These are phyloP conservation scores for Cyberlindnera subsufficiens DNA, from an alignment of 805 yeast genomes.

Conservation along the genomic window DNA sequence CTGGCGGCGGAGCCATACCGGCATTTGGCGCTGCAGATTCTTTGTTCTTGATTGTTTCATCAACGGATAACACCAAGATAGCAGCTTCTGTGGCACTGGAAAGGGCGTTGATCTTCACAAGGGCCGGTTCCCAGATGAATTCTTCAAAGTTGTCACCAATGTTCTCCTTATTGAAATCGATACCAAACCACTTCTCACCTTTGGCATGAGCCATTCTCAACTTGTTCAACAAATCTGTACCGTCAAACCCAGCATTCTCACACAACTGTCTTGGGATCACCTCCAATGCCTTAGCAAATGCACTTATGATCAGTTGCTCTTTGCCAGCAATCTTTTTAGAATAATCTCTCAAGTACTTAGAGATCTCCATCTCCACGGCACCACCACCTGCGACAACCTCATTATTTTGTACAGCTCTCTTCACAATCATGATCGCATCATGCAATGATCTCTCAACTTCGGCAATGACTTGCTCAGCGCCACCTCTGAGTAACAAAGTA, in stretches of 20 bases:
- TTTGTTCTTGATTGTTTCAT: conserved; percentile 81
- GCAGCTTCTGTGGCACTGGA: conserved; percentile 97
- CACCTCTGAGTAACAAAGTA: conserved; percentile 90
- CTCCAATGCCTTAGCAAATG: conserved; percentile 92
- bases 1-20: conserved; percentile 43
- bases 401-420: conserved; percentile 84
- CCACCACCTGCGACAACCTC: conserved; percentile 98
- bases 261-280: conserved; percentile 95
- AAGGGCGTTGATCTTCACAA: conserved; percentile 90
- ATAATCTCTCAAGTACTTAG: conserved; percentile 80
- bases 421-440: conserved; percentile 98
- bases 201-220: conserved; percentile 91
- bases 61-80: conserved; percentile 85
- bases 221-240: conserved; percentile 87
- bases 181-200: conserved; percentile 89
- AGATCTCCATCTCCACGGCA: conserved; percentile 96
- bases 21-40: conserved; percentile 52
- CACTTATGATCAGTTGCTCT: conserved; percentile 87
- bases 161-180: conserved; percentile 80
- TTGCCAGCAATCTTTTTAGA: conserved; percentile 90
- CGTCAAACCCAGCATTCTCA: conserved; percentile 98
- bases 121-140: conserved; percentile 97
- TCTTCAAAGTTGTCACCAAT: conserved; percentile 79
- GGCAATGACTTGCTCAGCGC: conserved; percentile 96
- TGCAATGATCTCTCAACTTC: conserved; percentile 97